Conservation (phyloP, 2,329 filamentous ascomycete species). For the Penicillium concentricum region DNA sequence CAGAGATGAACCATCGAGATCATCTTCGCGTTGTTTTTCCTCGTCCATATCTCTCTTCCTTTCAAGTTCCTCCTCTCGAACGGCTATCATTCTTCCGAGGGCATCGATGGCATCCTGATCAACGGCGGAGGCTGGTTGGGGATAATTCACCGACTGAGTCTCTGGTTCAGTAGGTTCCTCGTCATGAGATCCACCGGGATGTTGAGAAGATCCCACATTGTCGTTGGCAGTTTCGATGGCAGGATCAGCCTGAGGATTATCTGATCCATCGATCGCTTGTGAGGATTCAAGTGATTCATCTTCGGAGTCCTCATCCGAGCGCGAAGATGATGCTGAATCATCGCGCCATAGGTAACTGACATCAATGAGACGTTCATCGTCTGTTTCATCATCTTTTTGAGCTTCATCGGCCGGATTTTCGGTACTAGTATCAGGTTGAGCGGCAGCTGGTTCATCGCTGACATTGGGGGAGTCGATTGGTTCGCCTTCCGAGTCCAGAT, state of each 20-base stretch:
- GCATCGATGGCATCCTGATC: constrained; percentile 4
- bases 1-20: not conserved
- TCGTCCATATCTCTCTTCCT: not conserved
- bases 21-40: constrained; percentile 2
- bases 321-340: not conserved
- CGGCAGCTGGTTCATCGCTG: not conserved
- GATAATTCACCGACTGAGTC: not conserved
- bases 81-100: not conserved
- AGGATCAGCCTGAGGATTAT: not conserved
- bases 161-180: constrained; percentile 30
- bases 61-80: constrained; percentile 2
- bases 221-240: not conserved
- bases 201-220: not conserved
- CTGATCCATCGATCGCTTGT: not conserved
- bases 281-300: not conserved
- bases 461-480: not conserved
- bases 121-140: not conserved
- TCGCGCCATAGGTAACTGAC: not conserved
- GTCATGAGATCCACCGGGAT: not conserved
- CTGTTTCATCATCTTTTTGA: not conserved
- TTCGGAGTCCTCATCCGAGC: not conserved
- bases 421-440: not conserved
- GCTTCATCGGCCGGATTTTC: not conserved
- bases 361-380: not conserved
- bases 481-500: not conserved